Base-by-base conservation (phyloP, 352 stramenopile genomes). In the Thraustochytrium striatum region DNA sequence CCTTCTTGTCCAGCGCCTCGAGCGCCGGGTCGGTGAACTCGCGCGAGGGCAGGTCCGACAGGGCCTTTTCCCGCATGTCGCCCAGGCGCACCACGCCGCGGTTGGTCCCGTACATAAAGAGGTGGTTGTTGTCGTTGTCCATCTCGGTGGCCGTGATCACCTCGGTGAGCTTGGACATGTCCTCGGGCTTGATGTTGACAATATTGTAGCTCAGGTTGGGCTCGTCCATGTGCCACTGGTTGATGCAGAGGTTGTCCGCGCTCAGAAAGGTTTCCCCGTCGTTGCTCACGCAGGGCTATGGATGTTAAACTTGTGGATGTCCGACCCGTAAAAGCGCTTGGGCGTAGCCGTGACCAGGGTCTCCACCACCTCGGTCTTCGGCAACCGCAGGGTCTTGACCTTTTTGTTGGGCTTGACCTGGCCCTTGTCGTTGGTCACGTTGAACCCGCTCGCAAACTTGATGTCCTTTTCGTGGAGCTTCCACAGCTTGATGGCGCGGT, bases 401-500 rank as follows among this genome's bases (percentile, higher is more conserved):
- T 38, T 30, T 5, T 30, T 16, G 7, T 30, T 30, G 19, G 65
- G 30, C 28, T 38, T 30, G 19, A 30, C 41, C 47, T 70, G 19
- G 25, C 65, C 65, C 28, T 75, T 75, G n/a, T 58, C 0, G 65
- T 61, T 61, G 1, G 65, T 68, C 50, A 61, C 52, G 65, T 75
- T 75, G 30, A 75, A 75, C 0, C 65, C 65, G 9, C 11, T 30
- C 8, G 65, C 52, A 30, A 55, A 75, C 65, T 75, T 75, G 53
- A 85, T 62, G 28, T 84, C 35, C 39, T 82, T 81, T 58, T 89
- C 85, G 21, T 79, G 58, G 32, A 97, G 79, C 65, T 95, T 96
- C 93, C 93, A 98, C 39, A 98, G 84, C 84, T 98, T 97, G 81
- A 98, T 95, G 36, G 94, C 97, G 86, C 97, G 97, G 87, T 98